phyloP scores from a whole-genome alignment of 2,329 filamentous ascomycete genomes.

The Stemphylium beticola region DNA sequence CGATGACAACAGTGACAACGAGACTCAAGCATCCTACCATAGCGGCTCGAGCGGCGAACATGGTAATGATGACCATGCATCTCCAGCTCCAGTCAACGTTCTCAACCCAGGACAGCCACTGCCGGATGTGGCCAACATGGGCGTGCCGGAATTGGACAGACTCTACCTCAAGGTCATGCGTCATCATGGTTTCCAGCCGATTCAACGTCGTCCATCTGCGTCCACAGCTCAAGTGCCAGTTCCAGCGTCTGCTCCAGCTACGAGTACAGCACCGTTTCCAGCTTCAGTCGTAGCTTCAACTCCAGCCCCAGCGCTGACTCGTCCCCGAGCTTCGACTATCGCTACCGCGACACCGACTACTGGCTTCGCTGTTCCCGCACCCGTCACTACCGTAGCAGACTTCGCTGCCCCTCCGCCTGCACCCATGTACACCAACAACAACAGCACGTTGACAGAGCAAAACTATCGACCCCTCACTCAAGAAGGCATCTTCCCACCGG shows the following conservation, averaged over 20 bases:
- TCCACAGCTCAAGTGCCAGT: not conserved
- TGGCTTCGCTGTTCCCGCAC: too few species aligned
- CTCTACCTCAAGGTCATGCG: constrained; percentile 2
- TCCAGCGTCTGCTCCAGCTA: not conserved
- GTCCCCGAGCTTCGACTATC: not conserved
- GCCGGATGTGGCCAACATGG: not conserved
- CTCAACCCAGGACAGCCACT: too few species aligned
- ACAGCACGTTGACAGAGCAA: not conserved
- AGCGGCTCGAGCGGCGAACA: too few species aligned
- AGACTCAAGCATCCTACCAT: too few species aligned
- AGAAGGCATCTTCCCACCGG: not conserved
- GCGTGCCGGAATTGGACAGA: not conserved
- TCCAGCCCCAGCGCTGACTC: not conserved
- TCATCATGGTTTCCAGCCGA: not conserved
- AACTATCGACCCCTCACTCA: constrained; percentile 3
- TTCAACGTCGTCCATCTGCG: too few species aligned
- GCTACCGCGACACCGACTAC: too few species aligned
- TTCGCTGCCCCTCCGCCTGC: not conserved
- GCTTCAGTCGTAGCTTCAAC: not conserved
- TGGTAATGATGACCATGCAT: too few species aligned
- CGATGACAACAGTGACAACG: too few species aligned
- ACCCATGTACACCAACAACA: not conserved
- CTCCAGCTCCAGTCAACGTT: too few species aligned
- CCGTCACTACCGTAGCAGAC: not conserved
- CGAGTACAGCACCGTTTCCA: not conserved